Conservation (phyloP, 1,284 basidiomycete species). For the Puccinia novopanici region DNA sequence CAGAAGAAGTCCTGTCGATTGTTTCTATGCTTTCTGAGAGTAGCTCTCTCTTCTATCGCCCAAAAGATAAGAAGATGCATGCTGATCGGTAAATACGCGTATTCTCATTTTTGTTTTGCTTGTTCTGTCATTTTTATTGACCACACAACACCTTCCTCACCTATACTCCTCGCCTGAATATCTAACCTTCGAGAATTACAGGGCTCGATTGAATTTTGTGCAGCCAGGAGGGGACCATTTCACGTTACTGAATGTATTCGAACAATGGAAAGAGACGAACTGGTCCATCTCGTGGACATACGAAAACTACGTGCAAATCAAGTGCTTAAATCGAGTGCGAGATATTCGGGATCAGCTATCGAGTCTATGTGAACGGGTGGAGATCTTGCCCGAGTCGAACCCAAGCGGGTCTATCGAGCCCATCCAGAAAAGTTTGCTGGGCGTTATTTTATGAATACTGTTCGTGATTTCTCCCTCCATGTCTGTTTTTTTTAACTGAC, state of each 20-base stretch:
- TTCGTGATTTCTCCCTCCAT: constrained; percentile 60
- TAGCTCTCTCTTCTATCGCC: constrained; percentile 88
- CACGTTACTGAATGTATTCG: constrained; percentile 93
- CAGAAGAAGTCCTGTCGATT: constrained; percentile 94
- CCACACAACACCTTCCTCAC: neutral
- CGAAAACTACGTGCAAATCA: constrained; percentile 94
- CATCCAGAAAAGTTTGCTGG: constrained; percentile 88
- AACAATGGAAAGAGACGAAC: constrained; percentile 96
- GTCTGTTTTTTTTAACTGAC: constrained; percentile 52
- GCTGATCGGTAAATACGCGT: constrained; percentile 53
- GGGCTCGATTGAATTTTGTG: constrained; percentile 93
- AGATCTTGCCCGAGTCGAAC: constrained; percentile 81
- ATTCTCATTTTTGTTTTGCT: neutral
- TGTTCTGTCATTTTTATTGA: neutral
- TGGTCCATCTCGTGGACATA: constrained; percentile 79
- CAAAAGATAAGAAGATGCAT: constrained; percentile 73
- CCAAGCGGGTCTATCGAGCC: constrained; percentile 67
- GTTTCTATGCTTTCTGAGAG: constrained; percentile 97
- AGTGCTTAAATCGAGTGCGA: constrained; percentile 86
- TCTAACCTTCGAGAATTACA: constrained; percentile 64
- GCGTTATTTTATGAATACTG: constrained; percentile 95
- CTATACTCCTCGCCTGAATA: neutral
- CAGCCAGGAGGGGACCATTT: constrained; percentile 97
- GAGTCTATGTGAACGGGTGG: constrained; percentile 91
- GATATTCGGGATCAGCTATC: constrained; percentile 95